A percentile compares a stretch with the other conserved stretches of the same genome.
phyloP scores from a whole-genome alignment of 805 yeast species.

The Teunomyces pallodes region DNA sequence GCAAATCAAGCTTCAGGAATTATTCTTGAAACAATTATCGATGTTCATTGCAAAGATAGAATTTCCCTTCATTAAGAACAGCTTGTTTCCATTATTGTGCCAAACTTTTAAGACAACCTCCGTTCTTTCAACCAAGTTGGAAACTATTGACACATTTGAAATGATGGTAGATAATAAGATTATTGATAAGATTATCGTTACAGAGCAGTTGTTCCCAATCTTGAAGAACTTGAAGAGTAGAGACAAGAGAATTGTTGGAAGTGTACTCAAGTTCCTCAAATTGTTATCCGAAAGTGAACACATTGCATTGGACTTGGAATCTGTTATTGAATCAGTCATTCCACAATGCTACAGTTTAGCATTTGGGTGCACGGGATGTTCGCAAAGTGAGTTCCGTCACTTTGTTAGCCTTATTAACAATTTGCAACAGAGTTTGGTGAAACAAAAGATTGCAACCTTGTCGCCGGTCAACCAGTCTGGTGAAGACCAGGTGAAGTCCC shows the following conservation, averaged over 20 bases:
- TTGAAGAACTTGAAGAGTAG: constrained; percentile 73
- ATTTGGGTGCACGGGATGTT: constrained; percentile 40
- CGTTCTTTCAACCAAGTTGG: constrained; percentile 71
- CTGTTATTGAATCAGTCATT: constrained; percentile 25
- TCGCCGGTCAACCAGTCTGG: neutral
- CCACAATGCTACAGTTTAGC: constrained; percentile 29
- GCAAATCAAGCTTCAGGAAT: constrained; percentile 49
- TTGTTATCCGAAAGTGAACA: constrained; percentile 49
- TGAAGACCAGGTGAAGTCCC: neutral
- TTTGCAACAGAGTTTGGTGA: constrained; percentile 14
- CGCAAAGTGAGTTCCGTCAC: constrained; percentile 28
- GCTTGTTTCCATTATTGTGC: constrained; percentile 70
- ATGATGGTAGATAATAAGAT: constrained; percentile 55
- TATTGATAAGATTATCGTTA: constrained; percentile 67
- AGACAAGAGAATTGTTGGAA: constrained; percentile 60
- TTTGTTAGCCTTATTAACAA: constrained; percentile 23
- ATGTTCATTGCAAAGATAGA: constrained; percentile 50
- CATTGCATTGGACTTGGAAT: constrained; percentile 28
- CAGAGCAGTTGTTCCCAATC: constrained; percentile 80
- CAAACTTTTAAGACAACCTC: constrained; percentile 81
- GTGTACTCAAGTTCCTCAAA: constrained; percentile 48
- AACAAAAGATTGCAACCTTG: constrained; percentile 11
- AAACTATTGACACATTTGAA: constrained; percentile 60
- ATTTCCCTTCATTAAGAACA: constrained; percentile 68
- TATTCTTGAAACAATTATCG: constrained; percentile 44